phyloP scores from a whole-genome alignment of 2,329 filamentous ascomycete species.

The Niveomyces coronatus region DNA sequence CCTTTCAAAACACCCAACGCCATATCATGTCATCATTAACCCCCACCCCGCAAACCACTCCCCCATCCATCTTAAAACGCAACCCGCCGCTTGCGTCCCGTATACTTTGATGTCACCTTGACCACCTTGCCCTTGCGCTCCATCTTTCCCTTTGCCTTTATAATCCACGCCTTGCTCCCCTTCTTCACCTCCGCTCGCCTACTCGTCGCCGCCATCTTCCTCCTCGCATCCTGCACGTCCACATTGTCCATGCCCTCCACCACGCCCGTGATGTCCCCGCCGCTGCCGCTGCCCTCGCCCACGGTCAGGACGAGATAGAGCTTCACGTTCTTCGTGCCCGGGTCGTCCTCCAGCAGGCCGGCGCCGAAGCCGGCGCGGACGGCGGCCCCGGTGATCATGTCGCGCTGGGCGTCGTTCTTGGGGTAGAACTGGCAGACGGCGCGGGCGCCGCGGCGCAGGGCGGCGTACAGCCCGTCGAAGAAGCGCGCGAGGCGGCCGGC shows the following conservation, averaged over 20 bases:
- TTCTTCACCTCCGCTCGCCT: constrained; percentile 51
- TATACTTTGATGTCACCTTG: constrained; percentile 87
- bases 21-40: constrained; percentile 10
- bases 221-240: constrained; percentile 64
- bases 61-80: constrained; percentile 54
- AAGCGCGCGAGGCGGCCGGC: constrained; percentile 72
- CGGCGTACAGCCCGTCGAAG: constrained; percentile 86
- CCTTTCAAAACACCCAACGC: no score
- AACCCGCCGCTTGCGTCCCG: constrained; percentile 72
- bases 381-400: constrained; percentile 85
- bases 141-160: constrained; percentile 87
- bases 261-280: constrained; percentile 81
- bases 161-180: constrained; percentile 74
- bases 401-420: constrained; percentile 83
- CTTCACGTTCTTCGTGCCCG: constrained; percentile 92
- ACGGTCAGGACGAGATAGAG: constrained; percentile 93
- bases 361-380: constrained; percentile 93
- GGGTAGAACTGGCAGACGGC: constrained; percentile 98
- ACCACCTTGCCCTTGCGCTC: constrained; percentile 90
- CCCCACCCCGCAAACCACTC: background rate
- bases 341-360: constrained; percentile 88
- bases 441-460: constrained; percentile 69
- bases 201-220: constrained; percentile 35
- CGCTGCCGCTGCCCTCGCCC: constrained; percentile 47
- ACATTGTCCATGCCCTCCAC: constrained; percentile 84